Evolutionary conservation across 345 rosid genomes (phyloP).

Genomic region (Lepidium africanum): DNA sequence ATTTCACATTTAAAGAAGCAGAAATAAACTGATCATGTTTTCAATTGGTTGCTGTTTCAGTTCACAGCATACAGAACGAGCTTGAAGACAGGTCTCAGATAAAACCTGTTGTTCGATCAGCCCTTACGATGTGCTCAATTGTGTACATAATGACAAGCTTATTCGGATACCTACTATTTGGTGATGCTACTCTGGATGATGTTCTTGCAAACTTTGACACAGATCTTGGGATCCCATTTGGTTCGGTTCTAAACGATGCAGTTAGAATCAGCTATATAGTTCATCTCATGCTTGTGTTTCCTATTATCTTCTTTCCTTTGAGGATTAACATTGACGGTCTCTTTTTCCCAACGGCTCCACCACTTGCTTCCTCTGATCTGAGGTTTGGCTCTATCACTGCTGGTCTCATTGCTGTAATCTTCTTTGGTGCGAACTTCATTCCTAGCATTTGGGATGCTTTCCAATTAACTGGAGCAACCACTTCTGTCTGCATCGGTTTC

Average conservation of each 20-base stretch:
- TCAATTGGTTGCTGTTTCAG: constrained; percentile 33
- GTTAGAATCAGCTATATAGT: constrained; percentile 85
- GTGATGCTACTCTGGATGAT: constrained; percentile 69
- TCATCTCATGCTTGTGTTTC: constrained; percentile 94
- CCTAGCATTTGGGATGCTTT: constrained; percentile 99
- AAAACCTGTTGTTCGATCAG: constrained; percentile 54
- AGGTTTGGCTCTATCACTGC: constrained; percentile 60
- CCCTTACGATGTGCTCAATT: constrained; percentile 63
- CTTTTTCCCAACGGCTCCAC: constrained; percentile 59
- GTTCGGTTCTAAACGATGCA: constrained; percentile 58
- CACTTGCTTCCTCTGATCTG: constrained; percentile 46
- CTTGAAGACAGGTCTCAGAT: constrained; percentile 67
- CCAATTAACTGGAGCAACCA: constrained; percentile 93
- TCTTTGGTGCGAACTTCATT: constrained; percentile 76
- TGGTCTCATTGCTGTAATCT: constrained; percentile 53
- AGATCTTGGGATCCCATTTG: constrained; percentile 68
- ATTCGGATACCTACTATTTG: constrained; percentile 88
- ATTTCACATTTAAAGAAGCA: neutral
- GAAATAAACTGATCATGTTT: neutral
- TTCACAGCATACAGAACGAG: constrained; percentile 87
- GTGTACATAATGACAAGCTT: constrained; percentile 73
- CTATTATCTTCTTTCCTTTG: constrained; percentile 73
- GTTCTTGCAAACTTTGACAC: constrained; percentile 88
- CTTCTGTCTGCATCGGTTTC: constrained; percentile 90
- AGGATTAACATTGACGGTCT: constrained; percentile 82